Evolutionary conservation across 23 red algal genomes (phyloP), one percentile per base, ranked within the genome.

Genomic region (Gracilaria vermiculophylla): DNA sequence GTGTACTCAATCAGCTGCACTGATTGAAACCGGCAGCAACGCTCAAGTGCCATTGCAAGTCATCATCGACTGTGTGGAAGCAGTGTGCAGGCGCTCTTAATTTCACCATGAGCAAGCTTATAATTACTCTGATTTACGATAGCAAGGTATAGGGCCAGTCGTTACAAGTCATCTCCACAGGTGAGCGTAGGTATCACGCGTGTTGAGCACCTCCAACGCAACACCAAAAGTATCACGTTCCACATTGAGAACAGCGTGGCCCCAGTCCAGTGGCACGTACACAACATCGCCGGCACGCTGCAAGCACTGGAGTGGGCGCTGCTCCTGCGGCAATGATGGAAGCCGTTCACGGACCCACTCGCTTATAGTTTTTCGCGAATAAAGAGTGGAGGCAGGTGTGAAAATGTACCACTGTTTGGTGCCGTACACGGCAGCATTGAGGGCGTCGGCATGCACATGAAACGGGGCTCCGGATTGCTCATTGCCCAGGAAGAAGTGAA

Each of bases 371-470:
- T 70, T 94, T 53, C 92, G 54, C 33, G 73, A 82, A 70, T 94
- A 94, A 57, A 94, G 40, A 15, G 80, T 90, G 21, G 34, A 12
- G 25, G 41, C 52, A 7, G 92, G 92, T 2, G 92, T 85, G 28
- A 35, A 90, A 65, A 94, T 83, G 58, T 77, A 94, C 92, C 92
- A 94, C 43, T 81, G 70, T 51, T 94, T 94, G 27, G 36, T 23
- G 20, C 92, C 92, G 31, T 53, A 61, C 34, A 94, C 84, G 14
- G 85, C 92, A 2, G 85, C 77, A 62, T 94, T 94, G 33, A 94
- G 73, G 36, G 92, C 92, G 85, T 94, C 92, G n/a, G 92, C 83
- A 40, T 94, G 92, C 20, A 94, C 86, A 45, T 94, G 92, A 45
- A 86, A 83, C 13, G 92, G 92, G 52, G 92, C 92, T 36, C 92